phyloP scores from a whole-genome alignment of 768 basidiomycete species.

The Tremella yokohamensis region DNA sequence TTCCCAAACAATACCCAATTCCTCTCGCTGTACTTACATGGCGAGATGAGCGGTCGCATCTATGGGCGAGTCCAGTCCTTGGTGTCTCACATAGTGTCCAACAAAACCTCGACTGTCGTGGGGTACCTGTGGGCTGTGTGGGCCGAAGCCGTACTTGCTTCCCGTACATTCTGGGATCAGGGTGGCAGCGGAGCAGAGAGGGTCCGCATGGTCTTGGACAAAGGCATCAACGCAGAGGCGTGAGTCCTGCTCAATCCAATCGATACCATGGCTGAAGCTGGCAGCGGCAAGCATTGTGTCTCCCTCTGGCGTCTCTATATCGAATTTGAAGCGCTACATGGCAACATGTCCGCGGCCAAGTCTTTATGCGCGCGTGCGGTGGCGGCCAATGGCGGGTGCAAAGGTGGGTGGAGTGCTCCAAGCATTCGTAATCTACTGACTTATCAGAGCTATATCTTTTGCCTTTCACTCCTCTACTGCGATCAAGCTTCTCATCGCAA shows the following conservation, averaged over 20 bases:
- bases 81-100: conserved; percentile 29
- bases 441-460: conserved; percentile 51
- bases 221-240: conserved; percentile 40
- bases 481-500: conserved; percentile 45
- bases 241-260: conserved; percentile 14
- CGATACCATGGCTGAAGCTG: not conserved
- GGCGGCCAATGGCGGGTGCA: conserved; percentile 49
- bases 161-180: conserved; percentile 40
- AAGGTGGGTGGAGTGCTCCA: conserved; percentile 37
- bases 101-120: conserved; percentile 19
- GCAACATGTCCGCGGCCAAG: conserved; percentile 43
- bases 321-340: conserved; percentile 51
- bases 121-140: conserved; percentile 47
- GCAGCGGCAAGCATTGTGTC: conserved; percentile 44
- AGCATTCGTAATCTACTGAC: not conserved
- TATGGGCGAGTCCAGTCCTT: conserved; percentile 50
- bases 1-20: conserved; percentile 53
- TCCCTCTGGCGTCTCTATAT: conserved; percentile 52
- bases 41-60: conserved; percentile 48
- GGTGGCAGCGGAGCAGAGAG: conserved; percentile 38
- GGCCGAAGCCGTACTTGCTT: conserved; percentile 34
- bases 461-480: conserved; percentile 48
- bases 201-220: conserved; percentile 49
- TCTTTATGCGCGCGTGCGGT: conserved; percentile 51
- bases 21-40: conserved; percentile 47